Conservation (phyloP, 148 eudicot genomes). For the Vaccinium darrowii region DNA sequence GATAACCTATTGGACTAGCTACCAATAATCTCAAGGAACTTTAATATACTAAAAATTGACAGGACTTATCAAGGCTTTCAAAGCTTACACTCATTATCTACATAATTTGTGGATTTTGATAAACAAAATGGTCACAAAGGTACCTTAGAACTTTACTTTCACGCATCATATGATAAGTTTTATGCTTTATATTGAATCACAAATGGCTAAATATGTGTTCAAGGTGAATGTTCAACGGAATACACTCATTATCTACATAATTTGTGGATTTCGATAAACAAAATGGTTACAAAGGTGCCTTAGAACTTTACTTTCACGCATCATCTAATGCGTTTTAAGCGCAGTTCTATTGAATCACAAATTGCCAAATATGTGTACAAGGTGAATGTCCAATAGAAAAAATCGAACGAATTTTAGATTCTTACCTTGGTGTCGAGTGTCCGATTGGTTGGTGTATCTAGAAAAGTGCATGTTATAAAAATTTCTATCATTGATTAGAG, state of each 20-base stretch:
- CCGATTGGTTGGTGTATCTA: background rate
- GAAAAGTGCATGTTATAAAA: background rate
- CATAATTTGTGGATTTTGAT: background rate
- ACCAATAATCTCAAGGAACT: background rate
- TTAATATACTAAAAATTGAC: background rate
- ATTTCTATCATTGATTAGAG: background rate
- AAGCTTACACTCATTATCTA: background rate
- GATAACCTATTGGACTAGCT: background rate
- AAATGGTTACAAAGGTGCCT: background rate
- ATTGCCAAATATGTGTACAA: background rate
- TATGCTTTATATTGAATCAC: no score
- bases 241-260: no score
- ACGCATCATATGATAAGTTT: no score
- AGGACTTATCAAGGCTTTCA: background rate
- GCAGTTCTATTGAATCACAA: background rate
- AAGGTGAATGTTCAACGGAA: no score
- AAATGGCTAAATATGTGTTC: no score
- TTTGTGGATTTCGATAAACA: background rate
- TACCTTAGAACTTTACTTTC: no score
- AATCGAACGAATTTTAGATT: background rate
- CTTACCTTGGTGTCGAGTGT: background rate
- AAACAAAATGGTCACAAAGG: background rate
- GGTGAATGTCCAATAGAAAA: background rate
- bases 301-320: background rate
- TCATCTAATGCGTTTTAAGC: background rate